Evolutionary conservation across 306 rosid genomes (phyloP), one percentile per base, ranked within the genome.

Genomic region (Cucumis cinereus): DNA sequence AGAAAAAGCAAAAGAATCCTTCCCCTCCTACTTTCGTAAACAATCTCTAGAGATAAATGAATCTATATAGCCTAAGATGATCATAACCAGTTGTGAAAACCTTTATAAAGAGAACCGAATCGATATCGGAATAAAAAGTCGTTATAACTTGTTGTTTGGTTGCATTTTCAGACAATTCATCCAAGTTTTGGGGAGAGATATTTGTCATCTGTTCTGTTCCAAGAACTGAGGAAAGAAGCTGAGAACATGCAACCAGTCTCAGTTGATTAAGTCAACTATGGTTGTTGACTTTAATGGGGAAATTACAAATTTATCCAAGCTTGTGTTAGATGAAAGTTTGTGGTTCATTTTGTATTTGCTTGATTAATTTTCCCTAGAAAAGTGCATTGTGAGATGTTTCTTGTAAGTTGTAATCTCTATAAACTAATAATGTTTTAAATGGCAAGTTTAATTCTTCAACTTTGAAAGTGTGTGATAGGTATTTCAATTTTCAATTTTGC

Each of bases 151-250:
- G 17, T 73, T 79, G 36, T 78, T 76, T 45, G 19, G 68, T 72
- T 84, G 82, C 77, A 77, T 78, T 58, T 77, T 82, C 84, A 94
- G 99, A 94, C 99, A 9, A 53, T 94, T 77, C 99, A 94, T 80
- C 92, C 99, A 24, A 94, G 99, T 82, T 94, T 94, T 0, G 99
- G 99, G 13, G 99, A 94, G 74, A 86, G 99, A 77, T 94, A 94
- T 81, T 79, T 94, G 87, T 94, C 99, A 23, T 92, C 99, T 35
- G 95, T 92, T 24, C 74, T 94, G 83, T 94, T 92, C 77, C 64
- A 94, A 83, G 96, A 92, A 50, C 87, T 94, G 77, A 85, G 96
- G 71, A 83, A 80, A 1, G 99, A 94, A 71, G 96, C 97, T 1
- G 97, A 90, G 79, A 94, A 94, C 80, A 94, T 94, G 99, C 90